Evolutionary conservation across 345 rosid genomes (phyloP), one percentile per base, ranked within the genome.

Genomic region (Hirschfeldia incana): DNA sequence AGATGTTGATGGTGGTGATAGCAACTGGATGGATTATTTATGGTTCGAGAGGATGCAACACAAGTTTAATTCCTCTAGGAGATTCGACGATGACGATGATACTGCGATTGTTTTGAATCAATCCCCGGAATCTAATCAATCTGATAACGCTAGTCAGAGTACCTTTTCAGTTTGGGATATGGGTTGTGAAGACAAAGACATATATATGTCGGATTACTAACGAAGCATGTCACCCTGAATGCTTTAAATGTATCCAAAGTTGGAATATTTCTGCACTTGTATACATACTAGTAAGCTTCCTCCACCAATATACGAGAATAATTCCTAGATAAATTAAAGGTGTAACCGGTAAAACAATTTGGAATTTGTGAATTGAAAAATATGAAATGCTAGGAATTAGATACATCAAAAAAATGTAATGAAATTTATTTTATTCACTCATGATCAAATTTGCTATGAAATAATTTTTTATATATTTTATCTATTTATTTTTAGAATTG

Each of bases 141-240:
- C 53, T 13, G 63, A 66, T 2, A 58, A 66, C 49, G 42, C 44
- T 39, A 44, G 67, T 30, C 73, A 73, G 32, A 12, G 67, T 65
- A 21, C 49, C 21, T 78, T 66, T 66, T 78, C 81, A 30, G 77
- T 79, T 11, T 79, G 82, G 82, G 82, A 79, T 46, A 79, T 79
- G 78, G 78, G 70, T 44, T 79, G 64, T 15, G 78, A 79, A 67
- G 69, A 79, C 30, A 66, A 46, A 59, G 68, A 67, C 74, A 67
- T 79, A 21, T 66, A 66, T 30, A 70, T 36, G 59, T 62, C 15
- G 10, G 65, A 77, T 36, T 74, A 65, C 2, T 66, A 66, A 12
- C 26, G 4, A 66, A 65, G 28, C 29, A 34, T 4, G 64, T 65
- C 57, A 73, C 37, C 34, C 36, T 9, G 11, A 26, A n/a, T 37